Conservation (phyloP, 2,329 filamentous ascomycete genomes). For the Didymella exigua region DNA sequence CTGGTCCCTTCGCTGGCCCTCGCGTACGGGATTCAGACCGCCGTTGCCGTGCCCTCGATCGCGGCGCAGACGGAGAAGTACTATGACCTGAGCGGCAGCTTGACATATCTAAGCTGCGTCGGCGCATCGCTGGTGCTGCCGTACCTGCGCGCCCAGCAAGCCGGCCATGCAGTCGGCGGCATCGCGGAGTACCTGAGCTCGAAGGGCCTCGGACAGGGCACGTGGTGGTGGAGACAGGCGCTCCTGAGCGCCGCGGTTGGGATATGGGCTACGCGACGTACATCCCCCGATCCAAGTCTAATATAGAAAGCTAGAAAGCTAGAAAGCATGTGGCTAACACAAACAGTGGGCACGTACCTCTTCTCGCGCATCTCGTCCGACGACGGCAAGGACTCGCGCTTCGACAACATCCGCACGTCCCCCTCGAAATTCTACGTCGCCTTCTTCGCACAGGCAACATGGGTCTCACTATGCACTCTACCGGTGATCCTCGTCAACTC, state of each 20-base stretch:
- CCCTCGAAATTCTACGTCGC: conserved; percentile 60
- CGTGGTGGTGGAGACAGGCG: conserved; percentile 66
- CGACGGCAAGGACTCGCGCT: conserved; percentile 65
- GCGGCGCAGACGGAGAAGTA: conserved; percentile 66
- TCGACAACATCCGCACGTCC: conserved; percentile 60
- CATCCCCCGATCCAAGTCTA: too few relatives aligned
- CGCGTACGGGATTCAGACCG: conserved; percentile 67
- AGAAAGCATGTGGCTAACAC: background rate
- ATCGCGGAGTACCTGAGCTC: conserved; percentile 38
- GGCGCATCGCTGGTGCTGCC: conserved; percentile 67
- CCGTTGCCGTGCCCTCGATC: conserved; percentile 67
- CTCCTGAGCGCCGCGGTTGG: conserved; percentile 61
- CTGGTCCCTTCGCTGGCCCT: conserved; percentile 66
- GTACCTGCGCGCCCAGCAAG: conserved; percentile 60
- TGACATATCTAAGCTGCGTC: conserved; percentile 70
- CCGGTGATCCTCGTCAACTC: conserved; percentile 69
- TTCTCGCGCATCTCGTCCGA: conserved; percentile 63
- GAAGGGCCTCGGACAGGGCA: conserved; percentile 32
- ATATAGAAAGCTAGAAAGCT: too few relatives aligned
- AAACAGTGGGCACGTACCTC: conserved; percentile 67
- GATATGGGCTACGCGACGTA: conserved; percentile 67
- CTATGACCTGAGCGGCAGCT: conserved; percentile 70
- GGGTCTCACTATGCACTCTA: conserved; percentile 70
- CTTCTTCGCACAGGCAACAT: conserved; percentile 67
- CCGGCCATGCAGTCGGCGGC: conserved; percentile 51